Evolutionary conservation across 2,329 filamentous ascomycete species (phyloP).

Genomic region (Fusarium equiseti): DNA sequence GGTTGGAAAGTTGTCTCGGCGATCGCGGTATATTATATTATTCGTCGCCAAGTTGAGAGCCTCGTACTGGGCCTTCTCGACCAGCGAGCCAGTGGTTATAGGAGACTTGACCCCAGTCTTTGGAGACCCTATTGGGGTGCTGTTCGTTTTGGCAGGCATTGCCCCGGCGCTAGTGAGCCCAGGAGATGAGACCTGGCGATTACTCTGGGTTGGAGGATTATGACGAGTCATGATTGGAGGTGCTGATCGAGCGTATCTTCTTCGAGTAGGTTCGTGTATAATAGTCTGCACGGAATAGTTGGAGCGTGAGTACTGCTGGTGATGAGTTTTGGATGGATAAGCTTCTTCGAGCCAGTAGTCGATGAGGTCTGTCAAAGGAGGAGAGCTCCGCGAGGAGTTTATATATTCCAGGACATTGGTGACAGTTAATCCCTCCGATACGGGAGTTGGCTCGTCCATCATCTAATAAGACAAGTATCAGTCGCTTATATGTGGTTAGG

Average conservation of each 20-base stretch:
- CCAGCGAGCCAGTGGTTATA: conserved; percentile 4
- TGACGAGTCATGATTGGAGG: neutral
- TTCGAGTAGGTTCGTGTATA: neutral
- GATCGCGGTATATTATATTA: conserved; percentile 3
- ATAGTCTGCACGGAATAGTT: neutral
- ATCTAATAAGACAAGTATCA: conserved; percentile 4
- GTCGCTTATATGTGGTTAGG: neutral
- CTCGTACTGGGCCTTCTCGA: conserved; percentile 8
- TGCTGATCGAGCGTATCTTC: neutral
- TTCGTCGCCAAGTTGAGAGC: conserved; percentile 1
- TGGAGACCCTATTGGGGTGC: no score
- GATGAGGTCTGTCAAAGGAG: neutral
- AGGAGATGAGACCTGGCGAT: neutral
- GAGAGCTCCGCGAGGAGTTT: neutral
- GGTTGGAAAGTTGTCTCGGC: neutral
- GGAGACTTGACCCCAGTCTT: neutral
- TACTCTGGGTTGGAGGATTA: no score
- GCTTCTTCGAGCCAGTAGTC: conserved; percentile 19
- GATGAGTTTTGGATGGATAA: conserved; percentile 3
- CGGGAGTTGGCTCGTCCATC: conserved; percentile 4
- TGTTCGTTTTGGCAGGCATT: no score
- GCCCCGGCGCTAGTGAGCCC: neutral
- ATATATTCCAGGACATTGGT: conserved; percentile 3
- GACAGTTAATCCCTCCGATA: neutral
- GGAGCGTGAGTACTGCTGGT: neutral